phyloP scores from a whole-genome alignment of 306 rosid species.

The Cercis canadensis region DNA sequence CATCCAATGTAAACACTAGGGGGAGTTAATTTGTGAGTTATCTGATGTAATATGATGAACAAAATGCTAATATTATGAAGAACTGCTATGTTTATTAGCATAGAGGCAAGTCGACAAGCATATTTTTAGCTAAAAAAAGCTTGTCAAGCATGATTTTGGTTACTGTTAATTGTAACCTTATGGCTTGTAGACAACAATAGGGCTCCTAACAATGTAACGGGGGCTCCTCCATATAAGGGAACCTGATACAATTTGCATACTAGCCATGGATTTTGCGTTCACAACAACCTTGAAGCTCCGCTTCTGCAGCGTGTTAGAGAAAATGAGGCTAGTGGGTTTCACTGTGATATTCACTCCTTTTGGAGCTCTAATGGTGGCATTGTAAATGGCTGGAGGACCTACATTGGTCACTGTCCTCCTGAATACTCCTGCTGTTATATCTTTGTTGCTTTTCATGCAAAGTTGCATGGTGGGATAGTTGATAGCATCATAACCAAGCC shows the following conservation, averaged over 20 bases:
- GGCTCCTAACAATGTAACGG: slow-evolving; percentile 66
- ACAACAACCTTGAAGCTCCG: slow-evolving; percentile 76
- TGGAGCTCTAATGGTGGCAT: slow-evolving; percentile 65
- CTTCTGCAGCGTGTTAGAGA: slow-evolving; percentile 55
- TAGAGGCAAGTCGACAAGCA: not conserved
- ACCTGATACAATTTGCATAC: slow-evolving; percentile 56
- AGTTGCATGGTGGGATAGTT: slow-evolving; percentile 86
- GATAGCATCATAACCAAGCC: slow-evolving; percentile 74
- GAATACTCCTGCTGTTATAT: slow-evolving; percentile 51
- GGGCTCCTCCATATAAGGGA: slow-evolving; percentile 65
- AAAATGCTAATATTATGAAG: slow-evolving; percentile 22
- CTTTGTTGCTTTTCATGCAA: slow-evolving; percentile 37
- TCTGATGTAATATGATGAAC: not conserved
- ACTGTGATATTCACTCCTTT: slow-evolving; percentile 69
- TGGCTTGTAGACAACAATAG: slow-evolving; percentile 69
- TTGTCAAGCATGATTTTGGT: slow-evolving; percentile 4
- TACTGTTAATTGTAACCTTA: not conserved
- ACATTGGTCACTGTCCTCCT: slow-evolving; percentile 79
- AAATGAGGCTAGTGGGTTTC: slow-evolving; percentile 51
- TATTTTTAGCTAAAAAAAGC: too few relatives aligned
- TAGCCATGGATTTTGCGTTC: slow-evolving; percentile 59
- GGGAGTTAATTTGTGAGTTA: too few relatives aligned
- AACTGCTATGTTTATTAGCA: slow-evolving; percentile 1
- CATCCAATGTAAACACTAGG: not conserved
- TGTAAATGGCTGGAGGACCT: slow-evolving; percentile 58